phyloP scores from a whole-genome alignment of 768 basidiomycete species.

The Pisolithus tinctorius region DNA sequence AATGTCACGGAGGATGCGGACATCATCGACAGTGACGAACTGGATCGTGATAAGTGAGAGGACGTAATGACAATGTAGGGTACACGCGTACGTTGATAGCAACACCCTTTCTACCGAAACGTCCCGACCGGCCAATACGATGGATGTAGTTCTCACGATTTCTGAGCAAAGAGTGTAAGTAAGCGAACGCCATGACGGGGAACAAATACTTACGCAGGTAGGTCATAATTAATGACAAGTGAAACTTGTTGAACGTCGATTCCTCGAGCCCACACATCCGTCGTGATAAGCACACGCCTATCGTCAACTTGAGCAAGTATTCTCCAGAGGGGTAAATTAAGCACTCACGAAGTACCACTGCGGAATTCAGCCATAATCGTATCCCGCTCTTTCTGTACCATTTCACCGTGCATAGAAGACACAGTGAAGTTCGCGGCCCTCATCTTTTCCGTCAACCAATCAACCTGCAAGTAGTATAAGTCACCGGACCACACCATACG shows the following conservation, averaged over 20 bases:
- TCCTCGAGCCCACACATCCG: slow-evolving; percentile 96
- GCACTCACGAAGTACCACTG: slow-evolving; percentile 76
- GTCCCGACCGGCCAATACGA: slow-evolving; percentile 97
- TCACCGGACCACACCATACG: neutral
- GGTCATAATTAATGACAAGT: slow-evolving; percentile 94
- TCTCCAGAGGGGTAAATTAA: slow-evolving; percentile 5
- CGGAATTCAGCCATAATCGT: slow-evolving; percentile 98
- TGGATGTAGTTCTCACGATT: slow-evolving; percentile 99
- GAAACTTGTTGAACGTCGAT: slow-evolving; percentile 99
- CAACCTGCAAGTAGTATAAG: slow-evolving; percentile 50
- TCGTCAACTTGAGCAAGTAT: slow-evolving; percentile 1
- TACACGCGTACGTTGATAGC: slow-evolving; percentile 83
- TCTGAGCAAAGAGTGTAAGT: slow-evolving; percentile 30
- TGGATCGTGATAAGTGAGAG: slow-evolving; percentile 26
- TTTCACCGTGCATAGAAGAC: slow-evolving; percentile 93
- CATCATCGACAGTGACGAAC: slow-evolving; percentile 94
- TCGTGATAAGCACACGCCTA: slow-evolving; percentile 91
- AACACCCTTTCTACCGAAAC: slow-evolving; percentile 98
- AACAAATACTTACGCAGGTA: slow-evolving; percentile 68
- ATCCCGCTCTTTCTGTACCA: slow-evolving; percentile 93
- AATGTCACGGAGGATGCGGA: slow-evolving; percentile 94
- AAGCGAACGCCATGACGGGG: slow-evolving; percentile 10
- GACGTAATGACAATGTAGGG: slow-evolving; percentile 4
- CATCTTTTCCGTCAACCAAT: slow-evolving; percentile 99
- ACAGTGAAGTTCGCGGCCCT: slow-evolving; percentile 98